Base-by-base conservation (phyloP, 1,139 yeast species). In the Suhomyces terraborum region DNA sequence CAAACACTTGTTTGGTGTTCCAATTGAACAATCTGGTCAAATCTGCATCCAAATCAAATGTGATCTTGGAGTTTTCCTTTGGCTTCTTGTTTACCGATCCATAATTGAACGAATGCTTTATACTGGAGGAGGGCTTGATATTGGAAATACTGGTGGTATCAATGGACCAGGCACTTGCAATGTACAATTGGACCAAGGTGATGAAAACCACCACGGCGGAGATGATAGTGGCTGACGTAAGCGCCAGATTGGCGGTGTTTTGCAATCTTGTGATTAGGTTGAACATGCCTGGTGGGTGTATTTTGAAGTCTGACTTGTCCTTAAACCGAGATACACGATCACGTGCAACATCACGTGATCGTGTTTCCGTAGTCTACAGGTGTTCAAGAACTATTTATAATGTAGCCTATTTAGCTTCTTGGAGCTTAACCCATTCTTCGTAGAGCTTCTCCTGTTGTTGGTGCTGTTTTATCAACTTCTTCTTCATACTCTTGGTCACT, bases 1-100 rank as follows among this genome's bases (percentile, higher is more conserved):
- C 86, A 59, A 93, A 91, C 16, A 93, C 80, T 62, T 93, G 98
- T 58, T 93, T 93, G 9, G 98, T 93, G 65, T 93, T 93, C 97
- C 98, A 93, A 62, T 87, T 89, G 76, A 91, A 91, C 42, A 93
- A 71, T 1, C 89, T 82, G 1, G 85, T 61, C 52, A 93, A 67
- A 51, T 73, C 77, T 2, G 75, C 77, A 8, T 79, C 79, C 43
- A 93, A 67, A 59, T 88, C 96, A 57, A 91, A 89, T 13, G 66
- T 67, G 32, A 89, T 64, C 55, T 78, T 79, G 42, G 85, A 76
- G 59, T 89, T 89, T 56, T 93, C 97, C 66, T 88, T 91, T 33
- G 89, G 83, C 47, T 77, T 77, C 35, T 85, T 79, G 46, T 76
- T 75, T 3, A 67, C 64, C 2, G 95, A 81, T 1, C 97, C 96